phyloP scores from a whole-genome alignment of 257 asterid genomes.

The Apocynum venetum region DNA sequence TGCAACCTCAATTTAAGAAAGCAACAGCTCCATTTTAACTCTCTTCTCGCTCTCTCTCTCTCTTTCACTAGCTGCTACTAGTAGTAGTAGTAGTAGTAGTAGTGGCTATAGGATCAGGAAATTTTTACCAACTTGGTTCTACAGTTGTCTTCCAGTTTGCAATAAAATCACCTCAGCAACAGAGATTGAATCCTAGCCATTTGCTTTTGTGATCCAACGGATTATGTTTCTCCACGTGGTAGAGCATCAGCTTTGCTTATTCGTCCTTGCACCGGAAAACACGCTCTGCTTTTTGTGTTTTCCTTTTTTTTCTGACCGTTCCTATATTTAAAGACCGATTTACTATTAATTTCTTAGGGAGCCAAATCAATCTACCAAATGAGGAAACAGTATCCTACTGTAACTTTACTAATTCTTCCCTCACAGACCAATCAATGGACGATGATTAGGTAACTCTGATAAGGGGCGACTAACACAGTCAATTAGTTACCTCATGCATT shows the following conservation, averaged over 20 bases:
- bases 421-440: conserved; percentile 41
- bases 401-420: conserved; percentile 19
- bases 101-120: conserved; percentile 19
- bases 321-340: conserved; percentile 23
- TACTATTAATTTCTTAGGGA: conserved; percentile 17
- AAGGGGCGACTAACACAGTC: neutral
- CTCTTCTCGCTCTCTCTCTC: conserved; percentile 23
- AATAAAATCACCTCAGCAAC: conserved; percentile 30
- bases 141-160: conserved; percentile 59
- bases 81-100: neutral
- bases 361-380: conserved; percentile 44
- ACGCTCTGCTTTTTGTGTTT: conserved; percentile 34
- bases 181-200: conserved; percentile 34
- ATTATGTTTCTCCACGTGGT: conserved; percentile 32
- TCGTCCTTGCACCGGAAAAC: conserved; percentile 86
- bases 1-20: conserved; percentile 65
- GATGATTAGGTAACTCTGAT: conserved; percentile 26
- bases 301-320: conserved; percentile 10
- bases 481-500: neutral
- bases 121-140: conserved; percentile 39
- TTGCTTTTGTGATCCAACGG: conserved; percentile 39
- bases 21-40: conserved; percentile 20
- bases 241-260: conserved; percentile 43
- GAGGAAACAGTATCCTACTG: conserved; percentile 39
- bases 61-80: neutral